A percentile compares a stretch with the other conserved stretches of the same genome.
Conservation (phyloP, 805 yeast genomes). For the Suhomyces pyralidae region DNA sequence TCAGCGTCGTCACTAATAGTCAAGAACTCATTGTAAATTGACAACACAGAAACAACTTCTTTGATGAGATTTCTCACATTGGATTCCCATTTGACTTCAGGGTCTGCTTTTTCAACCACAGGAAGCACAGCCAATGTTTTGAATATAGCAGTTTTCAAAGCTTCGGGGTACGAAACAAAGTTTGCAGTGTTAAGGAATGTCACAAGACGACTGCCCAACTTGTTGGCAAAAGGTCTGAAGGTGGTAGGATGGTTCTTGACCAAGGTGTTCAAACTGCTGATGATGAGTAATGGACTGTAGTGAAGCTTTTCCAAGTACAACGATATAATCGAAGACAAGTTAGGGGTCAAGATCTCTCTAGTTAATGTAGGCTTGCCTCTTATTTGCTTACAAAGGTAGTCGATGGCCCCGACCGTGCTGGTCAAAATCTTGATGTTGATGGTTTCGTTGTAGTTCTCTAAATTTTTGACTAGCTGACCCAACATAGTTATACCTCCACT, state of each 20-base stretch:
- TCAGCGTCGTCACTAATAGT: conserved; percentile 58
- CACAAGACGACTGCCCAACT: conserved; percentile 48
- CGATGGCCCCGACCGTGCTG: conserved; percentile 39
- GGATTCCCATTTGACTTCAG: conserved; percentile 43
- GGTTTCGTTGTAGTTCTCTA: conserved; percentile 38
- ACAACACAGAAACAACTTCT: conserved; percentile 54
- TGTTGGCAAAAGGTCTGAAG: conserved; percentile 73
- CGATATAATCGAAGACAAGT: conserved; percentile 59
- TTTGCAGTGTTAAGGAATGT: conserved; percentile 29
- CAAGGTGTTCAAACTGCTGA: conserved; percentile 35
- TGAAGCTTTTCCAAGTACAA: conserved; percentile 45
- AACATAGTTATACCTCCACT: conserved; percentile 40
- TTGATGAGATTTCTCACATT: conserved; percentile 47
- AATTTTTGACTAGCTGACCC: conserved; percentile 38
- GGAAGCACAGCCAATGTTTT: conserved; percentile 55
- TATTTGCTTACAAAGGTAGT: conserved; percentile 44
- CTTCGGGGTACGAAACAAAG: conserved; percentile 37
- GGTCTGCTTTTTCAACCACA: conserved; percentile 52
- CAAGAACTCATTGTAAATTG: conserved; percentile 58
- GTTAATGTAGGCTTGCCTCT: conserved; percentile 82
- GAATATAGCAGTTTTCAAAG: conserved; percentile 42
- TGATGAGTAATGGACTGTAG: conserved; percentile 29
- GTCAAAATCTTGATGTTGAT: conserved; percentile 32
- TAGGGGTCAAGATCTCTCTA: conserved; percentile 80
- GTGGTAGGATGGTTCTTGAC: conserved; percentile 67